Evolutionary conservation across 2,329 filamentous ascomycete species (phyloP).

Genomic region (Tympanopsis confertula): DNA sequence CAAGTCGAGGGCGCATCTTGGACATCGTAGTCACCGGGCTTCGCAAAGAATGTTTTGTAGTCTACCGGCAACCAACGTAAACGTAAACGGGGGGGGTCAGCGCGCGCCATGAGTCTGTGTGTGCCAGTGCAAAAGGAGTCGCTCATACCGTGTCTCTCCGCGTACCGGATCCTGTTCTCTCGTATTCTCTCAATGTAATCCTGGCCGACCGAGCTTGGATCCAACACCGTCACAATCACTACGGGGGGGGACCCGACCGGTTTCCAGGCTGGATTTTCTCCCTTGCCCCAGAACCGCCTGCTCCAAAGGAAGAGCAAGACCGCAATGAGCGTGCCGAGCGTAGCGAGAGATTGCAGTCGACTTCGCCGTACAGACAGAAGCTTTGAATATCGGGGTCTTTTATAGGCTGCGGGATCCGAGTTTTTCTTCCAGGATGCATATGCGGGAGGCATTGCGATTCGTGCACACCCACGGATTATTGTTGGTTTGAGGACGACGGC

Average conservation of each 20-base stretch:
- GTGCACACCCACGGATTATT: no score
- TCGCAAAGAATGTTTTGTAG: conserved; percentile 75
- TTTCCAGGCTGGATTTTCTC: no score
- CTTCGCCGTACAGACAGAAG: no score
- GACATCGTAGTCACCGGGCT: conserved; percentile 64
- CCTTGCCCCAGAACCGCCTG: no score
- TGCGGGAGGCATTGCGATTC: no score
- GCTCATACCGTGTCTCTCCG: conserved; percentile 66
- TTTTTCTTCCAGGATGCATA: no score
- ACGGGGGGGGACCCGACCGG: conserved; percentile 15
- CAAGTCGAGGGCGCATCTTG: conserved; percentile 49
- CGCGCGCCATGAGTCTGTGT: conserved; percentile 3
- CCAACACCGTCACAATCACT: conserved; percentile 78
- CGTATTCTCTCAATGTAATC: conserved; percentile 63
- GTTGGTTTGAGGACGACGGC: no score
- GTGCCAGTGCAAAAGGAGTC: conserved; percentile 2
- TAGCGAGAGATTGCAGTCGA: no score
- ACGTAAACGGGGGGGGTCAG: not conserved
- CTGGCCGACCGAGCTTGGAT: conserved; percentile 50
- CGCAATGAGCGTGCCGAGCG: no score
- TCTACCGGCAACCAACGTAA: conserved; percentile 34
- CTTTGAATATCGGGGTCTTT: no score
- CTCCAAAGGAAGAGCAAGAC: no score
- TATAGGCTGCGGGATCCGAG: no score
- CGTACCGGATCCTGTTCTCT: conserved; percentile 77